Conservation (phyloP, 75 land plant species). For the Larix kaempferi region DNA sequence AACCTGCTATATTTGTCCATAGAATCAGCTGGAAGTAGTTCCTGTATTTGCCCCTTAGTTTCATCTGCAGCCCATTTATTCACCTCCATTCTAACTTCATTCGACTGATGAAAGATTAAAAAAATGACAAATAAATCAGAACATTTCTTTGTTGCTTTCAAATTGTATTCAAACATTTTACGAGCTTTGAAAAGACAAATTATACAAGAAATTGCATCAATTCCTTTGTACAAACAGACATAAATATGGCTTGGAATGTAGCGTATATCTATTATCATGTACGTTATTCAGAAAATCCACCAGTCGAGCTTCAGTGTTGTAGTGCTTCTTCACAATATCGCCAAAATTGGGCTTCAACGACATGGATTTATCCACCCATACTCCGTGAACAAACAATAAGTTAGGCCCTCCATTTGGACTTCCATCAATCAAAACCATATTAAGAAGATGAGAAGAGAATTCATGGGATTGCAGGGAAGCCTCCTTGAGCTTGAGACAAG, state of each 20-base stretch:
- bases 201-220: no score
- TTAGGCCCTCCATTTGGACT: slow-evolving; percentile 56
- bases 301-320: slow-evolving; percentile 45
- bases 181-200: not conserved
- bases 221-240: no score
- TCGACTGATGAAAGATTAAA: slow-evolving; percentile 28
- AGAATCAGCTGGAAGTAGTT: slow-evolving; percentile 50
- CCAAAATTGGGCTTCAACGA: slow-evolving; percentile 45
- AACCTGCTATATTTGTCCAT: slow-evolving; percentile 25
- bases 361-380: slow-evolving; percentile 72
- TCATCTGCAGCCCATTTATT: slow-evolving; percentile 47
- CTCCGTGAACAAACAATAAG: slow-evolving; percentile 57
- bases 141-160: not conserved
- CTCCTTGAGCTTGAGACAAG: slow-evolving; percentile 41
- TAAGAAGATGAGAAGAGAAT: slow-evolving; percentile 52
- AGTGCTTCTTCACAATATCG: slow-evolving; percentile 43
- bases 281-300: slow-evolving; percentile 82
- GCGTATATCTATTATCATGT: not conserved
- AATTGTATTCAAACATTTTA: not conserved
- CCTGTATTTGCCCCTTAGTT: slow-evolving; percentile 50
- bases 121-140: not conserved
- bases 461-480: slow-evolving; percentile 34
- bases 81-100: slow-evolving; percentile 34
- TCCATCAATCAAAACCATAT: slow-evolving; percentile 58
- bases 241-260: not conserved